Base-by-base conservation (phyloP, 345 rosid genomes). In the Pistacia atlantica region DNA sequence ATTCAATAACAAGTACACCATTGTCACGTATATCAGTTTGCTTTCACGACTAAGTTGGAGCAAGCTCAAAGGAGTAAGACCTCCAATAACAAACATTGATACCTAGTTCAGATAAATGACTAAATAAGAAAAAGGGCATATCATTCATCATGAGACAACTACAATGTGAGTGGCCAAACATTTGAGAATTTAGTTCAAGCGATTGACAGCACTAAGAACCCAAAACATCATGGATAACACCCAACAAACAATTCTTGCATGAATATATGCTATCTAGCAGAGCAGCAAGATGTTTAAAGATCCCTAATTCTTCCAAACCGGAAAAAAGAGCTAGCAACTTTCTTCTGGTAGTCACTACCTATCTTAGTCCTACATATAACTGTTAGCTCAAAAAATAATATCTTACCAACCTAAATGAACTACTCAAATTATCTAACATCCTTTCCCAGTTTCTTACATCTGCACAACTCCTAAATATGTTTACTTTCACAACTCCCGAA, bases 31-130 rank as follows among this genome's bases (percentile, higher is more conserved):
- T n/a, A 51, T 35, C 38, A 65, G 37, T 13, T 54, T 25, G 35
- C 61, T 51, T n/a, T 64, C 12, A 49, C 4, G 8, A 3, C 65
- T 66, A 51, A 82, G 76, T 52, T 35, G 54, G 25, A 75, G 72
- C 51, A 42, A 45, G 25, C 48, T 42, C 22, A 25, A 2, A n/a
- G 48, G 54, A 28, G 52, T 42, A 33, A 54, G 57, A 28, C 11
- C 37, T 38, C 71, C 42, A 22, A 52, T 31, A 38, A 56, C 45
- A 42, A 33, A 38, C 42, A 75, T 4, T 37, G 62, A 18, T 65
- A 4, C 37, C 73, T 66, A 62, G 64, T 65, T 79, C 77, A 59
- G 18, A 46, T 69, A 38, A 28, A 68, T 25, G 13, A 18, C 56
- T 42, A 74, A 16, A 37, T 28, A 31, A 77, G 65, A 74, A 48